These are phyloP conservation scores for Venturia nashicola DNA, from an alignment of 2,329 filamentous ascomycete genomes.

Conservation along the genomic window DNA sequence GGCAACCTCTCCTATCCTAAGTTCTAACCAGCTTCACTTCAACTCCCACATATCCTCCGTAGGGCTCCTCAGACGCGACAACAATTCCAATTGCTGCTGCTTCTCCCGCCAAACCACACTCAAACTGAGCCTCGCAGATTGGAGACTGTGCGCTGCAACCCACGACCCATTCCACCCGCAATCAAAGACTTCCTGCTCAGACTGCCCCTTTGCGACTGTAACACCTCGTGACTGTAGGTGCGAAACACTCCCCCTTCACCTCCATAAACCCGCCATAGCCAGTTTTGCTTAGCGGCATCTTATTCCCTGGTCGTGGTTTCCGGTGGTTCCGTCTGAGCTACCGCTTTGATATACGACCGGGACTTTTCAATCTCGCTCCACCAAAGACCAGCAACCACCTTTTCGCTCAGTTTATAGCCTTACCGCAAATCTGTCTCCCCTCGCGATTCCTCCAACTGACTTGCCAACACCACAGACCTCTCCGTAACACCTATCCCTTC, in stretches of 20 bases:
- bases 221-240: not conserved
- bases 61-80: not conserved
- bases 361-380: not conserved
- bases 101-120: not conserved
- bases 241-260: not conserved
- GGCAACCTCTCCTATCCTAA: not conserved
- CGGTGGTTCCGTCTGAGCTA: not conserved
- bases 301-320: not conserved
- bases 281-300: not conserved
- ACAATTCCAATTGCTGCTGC: slow-evolving; percentile 1
- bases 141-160: not conserved
- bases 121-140: not conserved
- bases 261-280: not conserved
- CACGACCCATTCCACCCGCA: not conserved
- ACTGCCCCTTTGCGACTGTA: not conserved
- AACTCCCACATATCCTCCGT: not conserved
- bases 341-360: not conserved
- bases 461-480: not conserved
- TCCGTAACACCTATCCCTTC: not conserved
- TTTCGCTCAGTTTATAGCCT: not conserved
- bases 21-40: not conserved
- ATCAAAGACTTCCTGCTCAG: not conserved
- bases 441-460: not conserved
- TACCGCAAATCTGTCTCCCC: not conserved
- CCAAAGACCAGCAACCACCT: not conserved